Evolutionary conservation across 1,284 basidiomycete genomes (phyloP).

Genomic region (Pyrrhoderma lamaoense): DNA sequence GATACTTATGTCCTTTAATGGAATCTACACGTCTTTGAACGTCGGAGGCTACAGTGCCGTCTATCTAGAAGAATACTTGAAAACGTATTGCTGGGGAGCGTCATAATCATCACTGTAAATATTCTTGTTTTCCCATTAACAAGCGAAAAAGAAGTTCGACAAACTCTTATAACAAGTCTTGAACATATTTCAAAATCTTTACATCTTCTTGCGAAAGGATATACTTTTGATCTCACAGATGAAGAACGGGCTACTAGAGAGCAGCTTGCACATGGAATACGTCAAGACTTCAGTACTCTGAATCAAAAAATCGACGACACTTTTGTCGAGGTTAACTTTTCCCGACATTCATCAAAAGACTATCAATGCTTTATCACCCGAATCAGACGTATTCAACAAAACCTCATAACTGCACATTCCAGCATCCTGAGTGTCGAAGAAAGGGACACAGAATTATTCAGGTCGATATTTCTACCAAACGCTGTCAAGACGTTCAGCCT

Average conservation of each 20-base stretch:
- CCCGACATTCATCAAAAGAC: constrained; percentile 27
- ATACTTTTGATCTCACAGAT: constrained; percentile 27
- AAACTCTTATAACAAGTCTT: constrained; percentile 27
- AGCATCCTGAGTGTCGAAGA: constrained; percentile 23
- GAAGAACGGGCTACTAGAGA: constrained; percentile 28
- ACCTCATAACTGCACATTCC: constrained; percentile 27
- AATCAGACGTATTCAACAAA: constrained; percentile 27
- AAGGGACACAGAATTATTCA: constrained; percentile 24
- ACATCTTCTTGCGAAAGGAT: constrained; percentile 16
- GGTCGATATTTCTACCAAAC: constrained; percentile 23
- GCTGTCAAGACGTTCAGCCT: constrained; percentile 23
- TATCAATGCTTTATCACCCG: constrained; percentile 24
- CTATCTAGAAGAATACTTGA: constrained; percentile 27
- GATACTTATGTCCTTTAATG: constrained; percentile 28
- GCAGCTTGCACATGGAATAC: constrained; percentile 26
- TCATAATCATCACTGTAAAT: constrained; percentile 29
- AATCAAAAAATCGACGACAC: constrained; percentile 27
- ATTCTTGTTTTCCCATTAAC: constrained; percentile 27
- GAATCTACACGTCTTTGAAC: constrained; percentile 20
- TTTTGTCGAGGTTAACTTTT: constrained; percentile 28
- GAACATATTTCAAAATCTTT: constrained; percentile 27
- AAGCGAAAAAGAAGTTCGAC: constrained; percentile 28
- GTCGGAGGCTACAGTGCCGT: constrained; percentile 21
- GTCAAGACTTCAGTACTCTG: constrained; percentile 28
- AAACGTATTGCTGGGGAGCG: constrained; percentile 27